These are phyloP conservation scores for Phoenix dactylifera DNA, from an alignment of 176 grass and related monocot species.

Conservation along the genomic window DNA sequence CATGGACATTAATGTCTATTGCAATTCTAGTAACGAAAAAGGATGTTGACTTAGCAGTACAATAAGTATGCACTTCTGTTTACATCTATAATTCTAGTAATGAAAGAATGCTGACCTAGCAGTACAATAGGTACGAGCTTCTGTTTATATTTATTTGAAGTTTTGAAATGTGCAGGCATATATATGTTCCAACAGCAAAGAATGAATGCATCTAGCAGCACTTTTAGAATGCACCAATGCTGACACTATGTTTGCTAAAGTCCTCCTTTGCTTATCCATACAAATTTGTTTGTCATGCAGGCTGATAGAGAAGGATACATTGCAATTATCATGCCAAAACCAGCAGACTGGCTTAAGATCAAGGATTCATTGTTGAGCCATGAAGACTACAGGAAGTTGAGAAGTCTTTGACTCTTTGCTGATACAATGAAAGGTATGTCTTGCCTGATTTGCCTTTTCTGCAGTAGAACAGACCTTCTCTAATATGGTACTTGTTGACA, in stretches of 20 bases:
- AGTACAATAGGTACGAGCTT: too few species aligned
- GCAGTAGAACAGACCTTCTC: neutral
- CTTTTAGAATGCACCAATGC: too few species aligned
- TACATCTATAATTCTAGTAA: too few species aligned
- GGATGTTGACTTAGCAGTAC: too few species aligned
- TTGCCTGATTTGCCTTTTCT: neutral
- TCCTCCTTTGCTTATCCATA: neutral
- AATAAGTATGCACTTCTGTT: too few species aligned
- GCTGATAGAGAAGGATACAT: constrained; percentile 88
- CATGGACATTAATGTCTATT: too few species aligned
- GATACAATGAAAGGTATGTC: neutral
- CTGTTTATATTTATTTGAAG: too few species aligned
- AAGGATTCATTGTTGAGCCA: constrained; percentile 74
- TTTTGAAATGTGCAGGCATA: too few species aligned
- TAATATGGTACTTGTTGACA: too few species aligned
- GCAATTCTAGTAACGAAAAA: too few species aligned
- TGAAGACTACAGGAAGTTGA: constrained; percentile 74
- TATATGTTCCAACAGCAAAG: too few species aligned
- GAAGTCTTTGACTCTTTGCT: constrained; percentile 29
- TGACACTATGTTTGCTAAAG: neutral
- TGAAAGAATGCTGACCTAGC: too few species aligned
- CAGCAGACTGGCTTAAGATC: constrained; percentile 74
- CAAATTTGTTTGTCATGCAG: constrained; percentile 24
- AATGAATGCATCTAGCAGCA: neutral
- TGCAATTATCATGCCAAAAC: constrained; percentile 80